Percentiles rank a stretch among this genome's conserved stretches.
These are phyloP conservation scores for Ilyonectria destructans DNA, from an alignment of 2,329 filamentous ascomycete species.

Conservation along the genomic window DNA sequence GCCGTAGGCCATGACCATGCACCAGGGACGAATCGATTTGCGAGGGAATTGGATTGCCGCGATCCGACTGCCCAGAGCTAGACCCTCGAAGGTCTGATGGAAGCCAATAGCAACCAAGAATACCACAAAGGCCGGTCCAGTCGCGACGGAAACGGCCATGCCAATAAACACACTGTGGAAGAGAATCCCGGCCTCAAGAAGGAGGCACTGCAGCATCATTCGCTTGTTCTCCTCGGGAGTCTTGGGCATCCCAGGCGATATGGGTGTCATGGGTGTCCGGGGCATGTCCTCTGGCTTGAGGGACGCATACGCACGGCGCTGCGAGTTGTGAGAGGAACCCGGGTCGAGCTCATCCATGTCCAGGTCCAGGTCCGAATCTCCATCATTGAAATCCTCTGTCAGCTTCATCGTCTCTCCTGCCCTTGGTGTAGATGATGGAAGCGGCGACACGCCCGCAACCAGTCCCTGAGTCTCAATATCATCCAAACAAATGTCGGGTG, in stretches of 20 bases:
- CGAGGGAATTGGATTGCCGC: constrained; percentile 85
- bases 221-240: constrained; percentile 74
- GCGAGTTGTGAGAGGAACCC: constrained; percentile 44
- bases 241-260: constrained; percentile 45
- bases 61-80: constrained; percentile 88
- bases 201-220: constrained; percentile 82
- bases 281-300: constrained; percentile 51
- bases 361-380: constrained; percentile 72
- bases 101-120: constrained; percentile 87
- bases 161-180: constrained; percentile 91
- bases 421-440: constrained; percentile 69
- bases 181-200: constrained; percentile 87
- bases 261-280: constrained; percentile 41
- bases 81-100: constrained; percentile 91
- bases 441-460: constrained; percentile 72
- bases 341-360: constrained; percentile 75
- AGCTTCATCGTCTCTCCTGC: constrained; percentile 47
- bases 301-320: constrained; percentile 51
- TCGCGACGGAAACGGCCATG: constrained; percentile 88
- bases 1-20: constrained; percentile 86
- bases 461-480: constrained; percentile 70
- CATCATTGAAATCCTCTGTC: constrained; percentile 56
- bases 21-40: constrained; percentile 83
- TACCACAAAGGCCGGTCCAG: constrained; percentile 84
- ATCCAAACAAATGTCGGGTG: constrained; percentile 66